Evolutionary conservation across 495 filamentous ascomycete genomes (phyloP).

Genomic region (Aspergillus bertholletiae): DNA sequence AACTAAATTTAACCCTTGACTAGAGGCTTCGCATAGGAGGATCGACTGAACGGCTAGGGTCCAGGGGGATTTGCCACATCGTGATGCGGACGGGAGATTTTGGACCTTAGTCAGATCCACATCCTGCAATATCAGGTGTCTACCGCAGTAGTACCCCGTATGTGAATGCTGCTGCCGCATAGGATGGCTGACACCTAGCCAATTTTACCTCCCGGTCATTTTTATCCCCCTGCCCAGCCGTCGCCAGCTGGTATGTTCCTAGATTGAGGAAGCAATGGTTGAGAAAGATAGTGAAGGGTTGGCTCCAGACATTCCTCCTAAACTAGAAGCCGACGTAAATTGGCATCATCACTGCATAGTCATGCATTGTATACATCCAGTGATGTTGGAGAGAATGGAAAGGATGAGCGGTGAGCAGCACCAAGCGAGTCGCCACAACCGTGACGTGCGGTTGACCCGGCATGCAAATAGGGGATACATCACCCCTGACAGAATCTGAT

Average conservation of each 20-base stretch:
- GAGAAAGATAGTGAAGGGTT: not conserved
- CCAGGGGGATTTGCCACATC: not conserved
- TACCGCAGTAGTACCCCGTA: no score
- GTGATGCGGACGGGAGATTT: not conserved
- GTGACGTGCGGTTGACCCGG: not conserved
- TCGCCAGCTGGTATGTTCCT: not conserved
- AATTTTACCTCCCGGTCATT: not conserved
- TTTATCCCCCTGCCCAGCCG: not conserved
- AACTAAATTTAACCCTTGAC: not conserved
- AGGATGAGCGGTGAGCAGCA: conserved; percentile 10
- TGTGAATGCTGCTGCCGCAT: not conserved
- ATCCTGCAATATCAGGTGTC: not conserved
- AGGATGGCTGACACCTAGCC: not conserved
- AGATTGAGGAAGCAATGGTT: not conserved
- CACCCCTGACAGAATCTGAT: not conserved
- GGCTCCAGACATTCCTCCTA: not conserved
- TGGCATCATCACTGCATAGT: not conserved
- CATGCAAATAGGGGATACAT: not conserved
- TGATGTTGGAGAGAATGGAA: not conserved
- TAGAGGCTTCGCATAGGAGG: not conserved
- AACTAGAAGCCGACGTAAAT: not conserved
- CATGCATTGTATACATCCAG: not conserved
- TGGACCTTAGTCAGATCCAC: not conserved
- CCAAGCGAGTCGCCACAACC: not conserved
- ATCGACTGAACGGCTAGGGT: not conserved